A percentile compares a stretch with the other conserved stretches of the same genome.
phyloP scores from a whole-genome alignment of 495 filamentous ascomycete species.

The Talaromyces borbonicus region DNA sequence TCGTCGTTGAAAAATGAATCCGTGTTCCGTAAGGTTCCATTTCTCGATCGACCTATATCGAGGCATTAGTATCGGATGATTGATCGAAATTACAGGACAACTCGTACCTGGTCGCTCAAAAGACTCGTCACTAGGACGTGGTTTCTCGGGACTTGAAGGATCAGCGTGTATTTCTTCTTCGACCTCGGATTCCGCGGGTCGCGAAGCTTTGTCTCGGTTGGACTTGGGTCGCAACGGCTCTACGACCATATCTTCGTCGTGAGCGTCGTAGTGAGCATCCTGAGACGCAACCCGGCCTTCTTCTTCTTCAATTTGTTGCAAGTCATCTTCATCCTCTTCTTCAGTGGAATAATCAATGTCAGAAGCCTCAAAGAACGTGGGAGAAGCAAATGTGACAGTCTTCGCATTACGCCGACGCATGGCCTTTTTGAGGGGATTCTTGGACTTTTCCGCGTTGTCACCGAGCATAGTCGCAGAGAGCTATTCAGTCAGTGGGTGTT shows the following conservation, averaged over 20 bases:
- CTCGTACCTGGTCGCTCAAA: constrained; percentile 39
- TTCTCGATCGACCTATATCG: constrained; percentile 49
- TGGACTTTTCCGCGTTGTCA: constrained; percentile 79
- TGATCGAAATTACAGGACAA: not conserved
- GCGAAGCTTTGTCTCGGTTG: constrained; percentile 25
- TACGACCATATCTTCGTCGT: constrained; percentile 34
- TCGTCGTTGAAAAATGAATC: constrained; percentile 98
- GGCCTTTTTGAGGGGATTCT: constrained; percentile 81
- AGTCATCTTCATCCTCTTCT: constrained; percentile 48
- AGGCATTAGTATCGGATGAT: constrained; percentile 7
- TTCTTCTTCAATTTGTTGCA: constrained; percentile 29
- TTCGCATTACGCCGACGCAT: constrained; percentile 83
- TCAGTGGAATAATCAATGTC: constrained; percentile 84
- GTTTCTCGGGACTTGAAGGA: constrained; percentile 26
- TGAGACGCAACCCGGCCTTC: constrained; percentile 25
- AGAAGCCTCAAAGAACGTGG: constrained; percentile 84
- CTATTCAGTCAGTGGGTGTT: constrained; percentile 27
- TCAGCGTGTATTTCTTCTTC: constrained; percentile 22
- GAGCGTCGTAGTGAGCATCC: constrained; percentile 21
- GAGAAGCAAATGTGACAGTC: constrained; percentile 76
- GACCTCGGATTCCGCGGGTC: constrained; percentile 23
- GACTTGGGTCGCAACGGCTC: constrained; percentile 36
- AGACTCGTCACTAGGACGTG: constrained; percentile 56
- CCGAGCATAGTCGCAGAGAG: constrained; percentile 90
- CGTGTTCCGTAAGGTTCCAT: constrained; percentile 76